These are phyloP conservation scores for Agaricus bisporus DNA, from an alignment of 768 basidiomycete species.

Conservation along the genomic window DNA sequence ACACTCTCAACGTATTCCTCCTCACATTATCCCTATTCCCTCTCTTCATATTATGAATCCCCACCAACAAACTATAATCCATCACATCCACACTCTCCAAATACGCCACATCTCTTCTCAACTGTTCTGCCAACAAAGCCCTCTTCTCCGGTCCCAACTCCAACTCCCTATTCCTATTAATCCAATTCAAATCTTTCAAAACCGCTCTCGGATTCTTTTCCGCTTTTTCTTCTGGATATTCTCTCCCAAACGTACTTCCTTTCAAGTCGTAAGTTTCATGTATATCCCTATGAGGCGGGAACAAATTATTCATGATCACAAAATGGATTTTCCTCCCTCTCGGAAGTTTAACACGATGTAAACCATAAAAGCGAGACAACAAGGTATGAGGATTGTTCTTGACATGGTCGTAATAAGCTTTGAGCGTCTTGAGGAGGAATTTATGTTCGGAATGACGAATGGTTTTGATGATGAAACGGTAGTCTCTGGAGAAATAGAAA, in stretches of 20 bases:
- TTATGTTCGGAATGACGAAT: slow-evolving; percentile 93
- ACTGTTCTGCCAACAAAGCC: slow-evolving; percentile 85
- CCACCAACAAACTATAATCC: slow-evolving; percentile 95
- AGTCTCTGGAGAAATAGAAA: slow-evolving; percentile 98
- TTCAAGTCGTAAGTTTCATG: slow-evolving; percentile 99
- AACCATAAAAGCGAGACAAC: slow-evolving; percentile 90
- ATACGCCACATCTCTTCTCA: slow-evolving; percentile 82
- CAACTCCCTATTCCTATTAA: slow-evolving; percentile 66
- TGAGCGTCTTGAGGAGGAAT: slow-evolving; percentile 81
- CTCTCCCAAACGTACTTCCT: slow-evolving; percentile 85
- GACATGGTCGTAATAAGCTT: slow-evolving; percentile 80
- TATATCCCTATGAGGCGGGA: slow-evolving; percentile 94
- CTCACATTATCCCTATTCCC: slow-evolving; percentile 92
- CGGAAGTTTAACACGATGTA: slow-evolving; percentile 96
- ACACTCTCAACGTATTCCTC: slow-evolving; percentile 86
- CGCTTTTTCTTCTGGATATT: slow-evolving; percentile 80
- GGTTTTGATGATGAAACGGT: slow-evolving; percentile 99
- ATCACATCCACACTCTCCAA: slow-evolving; percentile 81
- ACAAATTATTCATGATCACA: slow-evolving; percentile 99
- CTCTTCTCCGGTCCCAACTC: slow-evolving; percentile 96
- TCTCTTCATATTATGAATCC: slow-evolving; percentile 85
- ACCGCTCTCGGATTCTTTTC: slow-evolving; percentile 81
- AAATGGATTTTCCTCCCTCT: slow-evolving; percentile 95
- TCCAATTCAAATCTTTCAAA: slow-evolving; percentile 97
- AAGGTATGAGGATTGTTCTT: slow-evolving; percentile 90